phyloP scores from a whole-genome alignment of 441 rosid genomes.

The Euphorbia corollata region DNA sequence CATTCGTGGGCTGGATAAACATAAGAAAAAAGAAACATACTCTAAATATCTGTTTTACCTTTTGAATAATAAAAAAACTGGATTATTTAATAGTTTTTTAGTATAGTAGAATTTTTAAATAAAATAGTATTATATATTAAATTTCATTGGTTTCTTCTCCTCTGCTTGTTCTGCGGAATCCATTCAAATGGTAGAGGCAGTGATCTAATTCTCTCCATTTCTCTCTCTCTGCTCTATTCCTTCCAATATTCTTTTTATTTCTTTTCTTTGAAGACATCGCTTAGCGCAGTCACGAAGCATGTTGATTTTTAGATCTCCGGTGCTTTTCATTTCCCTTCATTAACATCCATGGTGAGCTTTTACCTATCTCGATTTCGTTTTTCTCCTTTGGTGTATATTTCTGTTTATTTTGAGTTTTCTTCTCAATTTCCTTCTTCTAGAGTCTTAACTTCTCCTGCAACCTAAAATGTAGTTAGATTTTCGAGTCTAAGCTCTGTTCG shows the following conservation, averaged over 20 bases:
- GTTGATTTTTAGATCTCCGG: slow-evolving; percentile 18
- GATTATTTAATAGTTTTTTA: too few relatives aligned
- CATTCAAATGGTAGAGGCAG: slow-evolving; percentile 13
- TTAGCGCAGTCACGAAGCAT: slow-evolving; percentile 31
- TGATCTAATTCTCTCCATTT: slow-evolving; percentile 26
- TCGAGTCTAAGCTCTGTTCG: slow-evolving; percentile 19
- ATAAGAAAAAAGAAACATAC: too few relatives aligned
- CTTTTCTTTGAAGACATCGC: slow-evolving; percentile 20
- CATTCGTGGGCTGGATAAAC: too few relatives aligned
- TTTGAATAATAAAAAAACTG: too few relatives aligned
- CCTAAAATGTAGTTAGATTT: slow-evolving; percentile 31
- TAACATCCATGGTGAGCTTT: slow-evolving; percentile 36
- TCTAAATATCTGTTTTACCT: too few relatives aligned
- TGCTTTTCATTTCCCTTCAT: slow-evolving; percentile 20
- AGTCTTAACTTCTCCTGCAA: slow-evolving; percentile 12
- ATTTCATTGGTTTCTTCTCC: not conserved
- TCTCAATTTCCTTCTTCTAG: not conserved
- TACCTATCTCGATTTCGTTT: not conserved
- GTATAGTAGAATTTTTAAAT: not conserved
- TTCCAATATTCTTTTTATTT: slow-evolving; percentile 10
- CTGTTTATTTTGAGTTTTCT: not conserved
- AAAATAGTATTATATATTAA: not conserved
- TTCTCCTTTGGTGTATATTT: not conserved
- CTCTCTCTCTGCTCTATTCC: slow-evolving; percentile 15
- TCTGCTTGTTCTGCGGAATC: not conserved